Evolutionary conservation across 78 protist genomes (phyloP).

Genomic region (Dictyostelium firmibasis): DNA sequence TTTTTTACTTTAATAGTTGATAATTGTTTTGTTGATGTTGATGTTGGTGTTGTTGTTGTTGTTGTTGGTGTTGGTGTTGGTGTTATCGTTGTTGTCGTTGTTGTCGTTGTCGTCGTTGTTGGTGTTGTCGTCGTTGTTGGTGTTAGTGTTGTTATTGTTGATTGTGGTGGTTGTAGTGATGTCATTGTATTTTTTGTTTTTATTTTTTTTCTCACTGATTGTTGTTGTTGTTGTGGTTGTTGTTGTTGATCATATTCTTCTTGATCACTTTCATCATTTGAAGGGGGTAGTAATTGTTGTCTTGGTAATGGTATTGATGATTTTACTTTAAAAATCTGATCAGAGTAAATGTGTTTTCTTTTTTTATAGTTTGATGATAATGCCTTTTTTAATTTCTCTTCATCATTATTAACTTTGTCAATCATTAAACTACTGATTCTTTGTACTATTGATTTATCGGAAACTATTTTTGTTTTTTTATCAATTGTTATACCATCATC

Average conservation of each 20-base stretch:
- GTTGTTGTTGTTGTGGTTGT: background rate
- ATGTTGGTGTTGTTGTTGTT: no score
- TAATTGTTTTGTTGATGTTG: background rate
- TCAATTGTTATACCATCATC: background rate
- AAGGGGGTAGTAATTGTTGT: background rate
- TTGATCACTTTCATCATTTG: background rate
- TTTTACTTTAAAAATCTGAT: background rate
- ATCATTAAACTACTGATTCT: background rate
- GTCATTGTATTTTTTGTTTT: background rate
- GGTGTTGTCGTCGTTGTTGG: background rate
- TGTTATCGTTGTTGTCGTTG: background rate
- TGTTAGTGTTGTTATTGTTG: background rate
- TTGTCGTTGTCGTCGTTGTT: background rate
- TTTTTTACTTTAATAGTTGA: background rate
- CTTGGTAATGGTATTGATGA: background rate
- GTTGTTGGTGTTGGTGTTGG: no score
- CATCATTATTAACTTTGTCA: background rate
- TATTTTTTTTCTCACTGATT: background rate
- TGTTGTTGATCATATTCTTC: background rate
- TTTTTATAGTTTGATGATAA: no score
- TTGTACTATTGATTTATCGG: background rate
- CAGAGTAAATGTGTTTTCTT: background rate
- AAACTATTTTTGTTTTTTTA: background rate
- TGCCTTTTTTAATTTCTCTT: background rate
- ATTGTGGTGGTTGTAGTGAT: background rate